Conservation (phyloP, 1,284 basidiomycete species). For the Ceraceosorus guamensis region DNA sequence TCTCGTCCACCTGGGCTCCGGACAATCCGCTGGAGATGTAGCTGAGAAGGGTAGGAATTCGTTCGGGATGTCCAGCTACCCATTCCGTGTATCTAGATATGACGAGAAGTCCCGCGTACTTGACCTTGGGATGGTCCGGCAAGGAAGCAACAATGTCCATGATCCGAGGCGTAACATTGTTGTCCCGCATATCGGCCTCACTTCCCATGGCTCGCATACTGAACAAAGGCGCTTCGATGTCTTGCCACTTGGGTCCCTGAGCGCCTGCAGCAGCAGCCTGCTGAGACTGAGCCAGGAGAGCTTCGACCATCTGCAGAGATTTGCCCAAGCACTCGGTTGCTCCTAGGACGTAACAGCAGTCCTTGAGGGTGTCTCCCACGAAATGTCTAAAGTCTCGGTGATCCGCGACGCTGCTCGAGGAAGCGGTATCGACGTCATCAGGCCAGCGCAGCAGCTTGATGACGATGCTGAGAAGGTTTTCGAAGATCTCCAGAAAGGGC, state of each 20-base stretch:
- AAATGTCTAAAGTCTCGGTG: constrained; percentile 93
- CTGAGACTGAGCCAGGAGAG: constrained; percentile 54
- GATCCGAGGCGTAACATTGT: constrained; percentile 81
- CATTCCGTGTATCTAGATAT: constrained; percentile 95
- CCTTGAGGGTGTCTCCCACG: constrained; percentile 98
- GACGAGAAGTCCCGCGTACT: constrained; percentile 90
- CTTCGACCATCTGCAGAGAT: constrained; percentile 72
- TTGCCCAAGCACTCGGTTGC: constrained; percentile 74
- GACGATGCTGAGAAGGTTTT: constrained; percentile 73
- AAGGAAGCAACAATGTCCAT: constrained; percentile 88
- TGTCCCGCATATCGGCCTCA: constrained; percentile 75
- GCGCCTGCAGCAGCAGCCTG: constrained; percentile 25
- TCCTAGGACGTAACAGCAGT: constrained; percentile 91
- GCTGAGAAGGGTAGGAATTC: constrained; percentile 75
- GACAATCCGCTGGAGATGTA: constrained; percentile 90
- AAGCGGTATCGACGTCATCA: constrained; percentile 59
- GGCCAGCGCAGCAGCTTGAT: constrained; percentile 91
- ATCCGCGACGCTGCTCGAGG: constrained; percentile 80
- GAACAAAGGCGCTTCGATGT: constrained; percentile 94
- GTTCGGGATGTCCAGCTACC: constrained; percentile 81
- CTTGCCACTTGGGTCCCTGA: constrained; percentile 69
- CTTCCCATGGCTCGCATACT: constrained; percentile 98
- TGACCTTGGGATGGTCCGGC: constrained; percentile 81
- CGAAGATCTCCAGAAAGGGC: constrained; percentile 72
- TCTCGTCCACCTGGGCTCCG: constrained; percentile 56